Evolutionary conservation across 495 filamentous ascomycete species (phyloP), one percentile per base, ranked within the genome.

Genomic region (Hyaloscypha bicolor): DNA sequence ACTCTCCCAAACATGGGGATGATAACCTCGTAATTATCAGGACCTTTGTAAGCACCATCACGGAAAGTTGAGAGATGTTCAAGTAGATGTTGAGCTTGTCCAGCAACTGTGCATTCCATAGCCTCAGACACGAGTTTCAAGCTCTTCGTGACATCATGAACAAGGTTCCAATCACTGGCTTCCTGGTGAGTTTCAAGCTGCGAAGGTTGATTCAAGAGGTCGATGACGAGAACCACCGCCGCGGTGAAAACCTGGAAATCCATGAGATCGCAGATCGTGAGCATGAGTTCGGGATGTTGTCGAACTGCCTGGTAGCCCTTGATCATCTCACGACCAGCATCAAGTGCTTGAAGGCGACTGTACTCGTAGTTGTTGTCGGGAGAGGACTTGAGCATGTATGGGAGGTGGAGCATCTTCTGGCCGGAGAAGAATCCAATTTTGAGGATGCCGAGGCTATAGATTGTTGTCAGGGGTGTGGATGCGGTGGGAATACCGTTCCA

Each of bases 221-320:
- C 78, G 16, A 86, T 75, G 21, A 84, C 69, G 25, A 87, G 67
- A 11, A 85, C 71, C 66, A 86, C 78, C 4, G 83, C 77, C 14
- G 80, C 76, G 0, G 78, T 85, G 71, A 87, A 87, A 12, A 77
- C 83, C 66, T 85, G 75, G 63, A 86, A 87, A 66, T 87, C 85
- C 29, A 82, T 73, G 21, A 84, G 70, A 57, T 86, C 85, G 76
- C 85, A 86, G 35, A 81, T 65, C 64, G 79, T 81, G 19, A 79
- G 75, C 32, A 74, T 73, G 12, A 70, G 72, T 6, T 67, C 72
- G 25, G 72, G 70, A 4, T 63, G 69, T 6, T 74, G 62, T 37
- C 85, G 81, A 19, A 87, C 65, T 3, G 72, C 62, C 48, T 78
- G 79, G 69, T 83, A 87, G 9, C 77, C 57, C 4, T 61, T 67